These are phyloP conservation scores for Venturia nashicola DNA, from an alignment of 2,329 filamentous ascomycete genomes.

Conservation along the genomic window DNA sequence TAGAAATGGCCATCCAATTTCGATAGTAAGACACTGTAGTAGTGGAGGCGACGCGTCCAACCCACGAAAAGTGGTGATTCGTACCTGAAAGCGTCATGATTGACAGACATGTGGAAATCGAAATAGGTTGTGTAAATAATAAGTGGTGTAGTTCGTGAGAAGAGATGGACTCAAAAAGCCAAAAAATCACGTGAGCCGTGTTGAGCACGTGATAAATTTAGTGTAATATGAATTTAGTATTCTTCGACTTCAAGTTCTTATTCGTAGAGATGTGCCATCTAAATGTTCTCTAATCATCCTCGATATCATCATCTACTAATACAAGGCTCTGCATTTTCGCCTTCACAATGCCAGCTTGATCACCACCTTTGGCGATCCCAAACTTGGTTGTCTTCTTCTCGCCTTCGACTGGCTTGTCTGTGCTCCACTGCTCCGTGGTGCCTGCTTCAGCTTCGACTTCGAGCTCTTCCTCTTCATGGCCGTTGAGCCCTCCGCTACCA, in stretches of 20 bases:
- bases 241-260: neutral
- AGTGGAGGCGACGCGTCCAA: neutral
- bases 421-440: conserved; percentile 27
- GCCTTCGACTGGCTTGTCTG: conserved; percentile 25
- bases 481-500: conserved; percentile 32
- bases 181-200: neutral
- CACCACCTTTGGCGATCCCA: conserved; percentile 13
- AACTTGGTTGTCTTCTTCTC: conserved; percentile 15
- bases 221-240: neutral
- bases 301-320: conserved; percentile 36
- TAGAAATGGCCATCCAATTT: too few relatives aligned
- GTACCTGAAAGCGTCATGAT: neutral
- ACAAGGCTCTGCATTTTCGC: conserved; percentile 24
- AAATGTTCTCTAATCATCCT: conserved; percentile 19
- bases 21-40: too few relatives aligned
- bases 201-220: neutral
- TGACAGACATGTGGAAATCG: neutral
- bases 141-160: too few relatives aligned
- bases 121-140: too few relatives aligned
- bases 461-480: conserved; percentile 21
- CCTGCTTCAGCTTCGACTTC: conserved; percentile 12
- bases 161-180: too few relatives aligned
- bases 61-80: neutral
- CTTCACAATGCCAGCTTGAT: conserved; percentile 12
- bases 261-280: neutral